Conservation (phyloP, 2,329 filamentous ascomycete genomes). For the Parastagonospora avenae region DNA sequence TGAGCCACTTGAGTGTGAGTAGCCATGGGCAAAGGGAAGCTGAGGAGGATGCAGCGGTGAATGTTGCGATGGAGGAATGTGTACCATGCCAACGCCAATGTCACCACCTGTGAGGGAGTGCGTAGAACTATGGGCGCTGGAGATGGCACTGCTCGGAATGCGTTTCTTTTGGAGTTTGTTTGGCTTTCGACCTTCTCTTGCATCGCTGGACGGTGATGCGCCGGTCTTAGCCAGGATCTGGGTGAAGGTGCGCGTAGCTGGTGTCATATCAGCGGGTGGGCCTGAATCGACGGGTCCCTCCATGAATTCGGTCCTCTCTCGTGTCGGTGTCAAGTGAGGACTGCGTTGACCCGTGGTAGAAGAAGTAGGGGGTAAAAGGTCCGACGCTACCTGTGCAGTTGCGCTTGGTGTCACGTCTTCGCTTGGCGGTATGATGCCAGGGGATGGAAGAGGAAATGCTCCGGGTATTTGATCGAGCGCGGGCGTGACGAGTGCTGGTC, state of each 20-base stretch:
- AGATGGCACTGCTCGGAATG: slow-evolving; percentile 75
- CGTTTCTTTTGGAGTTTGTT: slow-evolving; percentile 90
- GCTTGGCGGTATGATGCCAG: slow-evolving; percentile 48
- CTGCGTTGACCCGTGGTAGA: slow-evolving; percentile 23
- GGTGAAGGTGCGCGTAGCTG: slow-evolving; percentile 43
- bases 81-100: slow-evolving; percentile 18
- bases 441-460: slow-evolving; percentile 63
- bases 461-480: slow-evolving; percentile 56
- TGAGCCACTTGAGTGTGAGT: slow-evolving; percentile 30
- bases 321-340: slow-evolving; percentile 34
- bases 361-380: slow-evolving; percentile 23
- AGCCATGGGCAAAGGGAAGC: slow-evolving; percentile 33
- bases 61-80: slow-evolving; percentile 20
- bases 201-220: slow-evolving; percentile 66
- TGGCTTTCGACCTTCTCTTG: slow-evolving; percentile 63
- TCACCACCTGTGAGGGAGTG: slow-evolving; percentile 67
- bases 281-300: slow-evolving; percentile 39
- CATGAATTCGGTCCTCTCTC: slow-evolving; percentile 40
- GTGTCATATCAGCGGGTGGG: slow-evolving; percentile 25
- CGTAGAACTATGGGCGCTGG: slow-evolving; percentile 88
- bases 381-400: slow-evolving; percentile 21
- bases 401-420: slow-evolving; percentile 42
- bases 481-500: slow-evolving; percentile 33
- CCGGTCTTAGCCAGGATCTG: slow-evolving; percentile 42
- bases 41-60: slow-evolving; percentile 42